These are phyloP conservation scores for Sonneratia alba DNA, from an alignment of 345 rosid genomes.

Conservation along the genomic window DNA sequence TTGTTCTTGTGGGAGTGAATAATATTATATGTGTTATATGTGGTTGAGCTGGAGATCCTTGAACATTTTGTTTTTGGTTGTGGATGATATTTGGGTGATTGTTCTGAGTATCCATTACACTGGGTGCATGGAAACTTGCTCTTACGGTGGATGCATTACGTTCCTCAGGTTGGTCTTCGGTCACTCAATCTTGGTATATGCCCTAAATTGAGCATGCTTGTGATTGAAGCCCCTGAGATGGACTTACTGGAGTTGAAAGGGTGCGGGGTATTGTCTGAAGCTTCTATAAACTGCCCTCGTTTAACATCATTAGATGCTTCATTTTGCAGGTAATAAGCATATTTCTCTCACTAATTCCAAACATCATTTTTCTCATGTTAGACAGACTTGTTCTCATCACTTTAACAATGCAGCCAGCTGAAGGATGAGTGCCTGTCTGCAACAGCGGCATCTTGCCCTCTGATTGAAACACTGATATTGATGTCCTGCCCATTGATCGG, in stretches of 20 bases:
- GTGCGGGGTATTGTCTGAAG: conserved; percentile 84
- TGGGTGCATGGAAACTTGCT: not conserved
- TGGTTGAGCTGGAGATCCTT: not conserved
- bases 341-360: conserved; percentile 7
- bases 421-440: conserved; percentile 84
- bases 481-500: conserved; percentile 92
- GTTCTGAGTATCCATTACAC: not conserved
- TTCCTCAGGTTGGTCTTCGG: conserved; percentile 63
- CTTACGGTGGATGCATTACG: not conserved
- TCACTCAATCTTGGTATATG: conserved; percentile 94
- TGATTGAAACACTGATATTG: conserved; percentile 72
- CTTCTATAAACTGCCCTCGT: conserved; percentile 67
- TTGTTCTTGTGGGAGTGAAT: not conserved
- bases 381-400: not conserved
- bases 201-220: conserved; percentile 68
- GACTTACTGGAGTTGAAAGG: conserved; percentile 88
- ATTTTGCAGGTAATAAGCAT: conserved; percentile 64
- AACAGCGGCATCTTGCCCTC: conserved; percentile 66
- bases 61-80: not conserved
- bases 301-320: conserved; percentile 90
- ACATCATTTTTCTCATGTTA: not conserved
- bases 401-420: conserved; percentile 53
- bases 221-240: conserved; percentile 73
- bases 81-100: not conserved
- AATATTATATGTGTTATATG: not conserved